Evolutionary conservation across 169 alveolate genomes (phyloP).

Genomic region (Plasmodium vivax): DNA sequence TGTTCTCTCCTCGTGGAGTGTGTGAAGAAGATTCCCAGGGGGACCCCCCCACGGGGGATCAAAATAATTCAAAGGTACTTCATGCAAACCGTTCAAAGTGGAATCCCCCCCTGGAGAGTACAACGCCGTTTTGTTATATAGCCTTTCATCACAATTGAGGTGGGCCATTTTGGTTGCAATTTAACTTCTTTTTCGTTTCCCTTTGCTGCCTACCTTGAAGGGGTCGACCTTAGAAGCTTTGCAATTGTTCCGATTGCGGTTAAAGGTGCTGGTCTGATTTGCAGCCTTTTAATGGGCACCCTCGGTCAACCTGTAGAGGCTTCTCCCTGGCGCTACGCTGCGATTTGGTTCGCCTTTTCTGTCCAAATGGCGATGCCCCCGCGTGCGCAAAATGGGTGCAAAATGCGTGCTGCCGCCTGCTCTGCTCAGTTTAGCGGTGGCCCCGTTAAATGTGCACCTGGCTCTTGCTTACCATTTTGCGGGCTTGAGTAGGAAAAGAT

Average conservation of each 20-base stretch:
- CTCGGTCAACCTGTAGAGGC: background rate
- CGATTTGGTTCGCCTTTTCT: background rate
- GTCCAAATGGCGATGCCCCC: background rate
- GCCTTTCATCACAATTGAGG: background rate
- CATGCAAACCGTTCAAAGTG: background rate
- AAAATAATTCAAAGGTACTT: background rate
- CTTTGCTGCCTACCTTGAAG: background rate
- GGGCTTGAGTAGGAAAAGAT: background rate
- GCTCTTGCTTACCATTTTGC: background rate
- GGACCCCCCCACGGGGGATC: background rate
- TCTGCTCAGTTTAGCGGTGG: background rate
- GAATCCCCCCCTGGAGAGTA: background rate
- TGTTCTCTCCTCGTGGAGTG: background rate
- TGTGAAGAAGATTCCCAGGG: background rate
- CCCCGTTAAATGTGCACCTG: background rate
- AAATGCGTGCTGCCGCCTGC: background rate
- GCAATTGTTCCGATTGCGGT: background rate
- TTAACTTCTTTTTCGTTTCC: background rate
- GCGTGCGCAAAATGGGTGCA: background rate
- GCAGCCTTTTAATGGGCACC: background rate
- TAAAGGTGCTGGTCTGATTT: background rate
- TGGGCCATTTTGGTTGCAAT: background rate
- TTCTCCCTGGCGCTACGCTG: background rate
- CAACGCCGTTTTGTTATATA: background rate
- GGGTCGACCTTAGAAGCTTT: background rate